Conservation (phyloP, 2,329 filamentous ascomycete genomes). For the Escovopsis weberi region DNA sequence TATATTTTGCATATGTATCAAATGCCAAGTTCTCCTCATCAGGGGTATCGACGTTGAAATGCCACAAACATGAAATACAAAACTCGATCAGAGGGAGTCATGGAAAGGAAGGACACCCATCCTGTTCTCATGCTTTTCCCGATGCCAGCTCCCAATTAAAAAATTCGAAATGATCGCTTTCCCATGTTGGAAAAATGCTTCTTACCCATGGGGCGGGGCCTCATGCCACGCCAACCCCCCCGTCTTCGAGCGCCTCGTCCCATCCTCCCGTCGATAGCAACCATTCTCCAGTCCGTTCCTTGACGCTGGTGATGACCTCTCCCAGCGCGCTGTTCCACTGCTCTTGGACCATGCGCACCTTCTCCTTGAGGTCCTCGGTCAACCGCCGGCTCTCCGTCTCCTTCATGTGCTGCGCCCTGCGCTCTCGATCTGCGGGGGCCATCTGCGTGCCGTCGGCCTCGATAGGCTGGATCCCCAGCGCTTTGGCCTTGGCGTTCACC, state of each 20-base stretch:
- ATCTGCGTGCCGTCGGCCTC: conserved; percentile 22
- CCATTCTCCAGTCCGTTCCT: conserved; percentile 58
- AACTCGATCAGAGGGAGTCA: too few species aligned
- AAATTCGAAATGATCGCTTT: too few species aligned
- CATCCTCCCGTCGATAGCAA: conserved; percentile 70
- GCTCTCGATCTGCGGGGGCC: conserved; percentile 18
- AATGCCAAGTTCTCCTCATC: too few species aligned
- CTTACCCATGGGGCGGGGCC: neutral
- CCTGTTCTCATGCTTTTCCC: too few species aligned
- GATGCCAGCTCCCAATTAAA: too few species aligned
- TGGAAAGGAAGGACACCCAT: too few species aligned
- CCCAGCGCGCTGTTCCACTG: conserved; percentile 87
- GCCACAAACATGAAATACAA: too few species aligned
- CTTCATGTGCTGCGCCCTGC: conserved; percentile 40
- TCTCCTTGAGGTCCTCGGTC: conserved; percentile 83
- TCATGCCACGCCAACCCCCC: conserved; percentile 25
- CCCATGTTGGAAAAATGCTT: neutral
- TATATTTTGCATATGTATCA: too few species aligned
- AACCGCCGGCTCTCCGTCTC: conserved; percentile 54
- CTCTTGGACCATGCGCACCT: conserved; percentile 77
- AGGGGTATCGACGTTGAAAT: too few species aligned
- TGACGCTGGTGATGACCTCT: conserved; percentile 56
- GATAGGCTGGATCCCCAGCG: conserved; percentile 50
- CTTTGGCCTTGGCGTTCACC: conserved; percentile 51
- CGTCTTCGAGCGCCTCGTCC: conserved; percentile 60